Evolutionary conservation across 129 eudicot species (phyloP).

Genomic region (Flaveria bidentis): DNA sequence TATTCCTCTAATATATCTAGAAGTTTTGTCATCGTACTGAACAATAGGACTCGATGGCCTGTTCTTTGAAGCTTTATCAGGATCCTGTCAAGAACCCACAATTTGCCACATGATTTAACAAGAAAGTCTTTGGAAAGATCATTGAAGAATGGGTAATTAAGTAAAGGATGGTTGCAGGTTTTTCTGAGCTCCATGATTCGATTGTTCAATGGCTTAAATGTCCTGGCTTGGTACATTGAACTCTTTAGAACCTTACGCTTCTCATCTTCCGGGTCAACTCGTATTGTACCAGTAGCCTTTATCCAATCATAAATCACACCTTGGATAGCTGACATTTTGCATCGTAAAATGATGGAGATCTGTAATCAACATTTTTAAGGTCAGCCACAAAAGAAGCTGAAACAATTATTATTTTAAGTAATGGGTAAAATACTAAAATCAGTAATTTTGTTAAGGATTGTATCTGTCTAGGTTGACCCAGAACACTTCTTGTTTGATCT

Average conservation of each 20-base stretch:
- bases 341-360: constrained; percentile 82
- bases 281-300: constrained; percentile 88
- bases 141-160: constrained; percentile 78
- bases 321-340: constrained; percentile 94
- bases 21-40: constrained; percentile 95
- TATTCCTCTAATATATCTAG: constrained; percentile 91
- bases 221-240: constrained; percentile 67
- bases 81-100: constrained; percentile 87
- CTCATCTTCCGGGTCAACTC: constrained; percentile 97
- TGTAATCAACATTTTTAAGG: constrained; percentile 30
- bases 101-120: constrained; percentile 91
- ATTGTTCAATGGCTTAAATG: constrained; percentile 61
- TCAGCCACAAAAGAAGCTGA: constrained; percentile 23
- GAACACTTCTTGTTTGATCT: background rate
- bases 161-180: constrained; percentile 94
- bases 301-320: constrained; percentile 94
- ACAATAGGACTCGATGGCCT: constrained; percentile 91
- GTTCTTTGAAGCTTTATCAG: constrained; percentile 88
- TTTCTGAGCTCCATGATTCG: constrained; percentile 96
- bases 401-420: background rate
- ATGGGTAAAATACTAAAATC: background rate
- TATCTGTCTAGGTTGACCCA: background rate
- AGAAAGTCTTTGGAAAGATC: constrained; percentile 87
- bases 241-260: constrained; percentile 57
- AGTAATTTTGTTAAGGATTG: background rate